These are phyloP conservation scores for Mucuna pruriens DNA, from an alignment of 306 rosid species.

Conservation along the genomic window DNA sequence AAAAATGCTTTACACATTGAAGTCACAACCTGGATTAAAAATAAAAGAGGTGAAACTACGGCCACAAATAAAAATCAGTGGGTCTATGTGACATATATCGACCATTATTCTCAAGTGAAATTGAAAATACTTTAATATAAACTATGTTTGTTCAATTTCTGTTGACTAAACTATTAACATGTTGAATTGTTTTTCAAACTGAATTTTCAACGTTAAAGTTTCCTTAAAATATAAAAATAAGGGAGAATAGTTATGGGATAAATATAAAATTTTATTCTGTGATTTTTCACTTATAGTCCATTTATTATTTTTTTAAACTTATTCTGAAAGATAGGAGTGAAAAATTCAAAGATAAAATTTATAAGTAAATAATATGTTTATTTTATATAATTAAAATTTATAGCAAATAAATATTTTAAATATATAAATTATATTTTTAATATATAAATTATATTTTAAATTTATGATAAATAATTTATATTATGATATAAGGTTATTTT, in stretches of 20 bases:
- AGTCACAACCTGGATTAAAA: neutral
- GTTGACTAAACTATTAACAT: neutral
- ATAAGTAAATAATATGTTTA: too few relatives aligned
- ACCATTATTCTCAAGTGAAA: neutral
- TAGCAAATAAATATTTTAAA: too few relatives aligned
- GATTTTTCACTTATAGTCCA: neutral
- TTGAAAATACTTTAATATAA: neutral
- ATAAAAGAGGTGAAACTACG: neutral
- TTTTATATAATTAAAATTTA: too few relatives aligned
- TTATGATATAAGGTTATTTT: too few relatives aligned
- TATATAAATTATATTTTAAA: too few relatives aligned
- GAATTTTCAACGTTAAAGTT: neutral
- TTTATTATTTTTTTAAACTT: neutral
- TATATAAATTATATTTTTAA: too few relatives aligned
- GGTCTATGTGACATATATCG: neutral
- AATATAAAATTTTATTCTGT: neutral
- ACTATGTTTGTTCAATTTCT: neutral
- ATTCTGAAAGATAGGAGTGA: neutral
- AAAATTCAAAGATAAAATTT: neutral
- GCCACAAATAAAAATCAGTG: neutral
- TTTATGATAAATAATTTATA: too few relatives aligned
- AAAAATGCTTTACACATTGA: constrained; percentile 9
- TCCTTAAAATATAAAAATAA: neutral
- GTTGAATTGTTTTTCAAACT: neutral
- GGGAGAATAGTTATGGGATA: neutral